Base-by-base conservation (phyloP, 2,329 filamentous ascomycete species). In the Pseudogymnoascus sp. region DNA sequence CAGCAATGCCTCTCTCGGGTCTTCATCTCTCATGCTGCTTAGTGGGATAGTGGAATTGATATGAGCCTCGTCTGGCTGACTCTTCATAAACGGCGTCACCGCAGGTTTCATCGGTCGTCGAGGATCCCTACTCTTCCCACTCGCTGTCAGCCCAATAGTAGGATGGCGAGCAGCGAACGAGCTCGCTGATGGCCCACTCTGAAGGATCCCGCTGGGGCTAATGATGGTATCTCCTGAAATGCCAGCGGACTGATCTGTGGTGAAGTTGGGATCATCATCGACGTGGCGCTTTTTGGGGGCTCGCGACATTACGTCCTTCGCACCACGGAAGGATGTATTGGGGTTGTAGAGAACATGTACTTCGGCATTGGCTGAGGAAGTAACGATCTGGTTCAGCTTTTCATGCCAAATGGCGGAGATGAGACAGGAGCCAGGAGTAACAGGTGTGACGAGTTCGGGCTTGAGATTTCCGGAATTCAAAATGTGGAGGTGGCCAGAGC, bases 301-400 rank as follows among this genome's bases (percentile, higher is more conserved):
- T 70, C 91, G 90, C 65, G 89, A 92, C 86, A 99, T 92, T 67
- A 97, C 89, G 64, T 91, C 86, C 62, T 92, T 87, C 3, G 92
- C 94, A 63, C 94, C 94, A 64, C 86, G 87, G 10, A 74, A 82
- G 21, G 94, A 99, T 68, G 86, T 87, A n/a, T 80, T 84, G 1
- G 94, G 94, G 71, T 90, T 93, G 78, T 94, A 99, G 58, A 99
- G 86, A 42, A 97, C 83, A 70, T 92, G 93, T 0, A 90, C 92
- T 74, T 95, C 90, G 62, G 88, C 87, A 71, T 97, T 96, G 60
- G 91, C 91, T 51, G 93, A 97, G 63, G 92, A 93, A 7, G 93
- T 96, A 66, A 97, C 76, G 70, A 99, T 96, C 72, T 99, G 94
- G 73, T 99, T 97, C 71, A 99, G 85, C 74, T 92, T 96, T 17